Evolutionary conservation across 2,329 filamentous ascomycete species (phyloP), one percentile per base, ranked within the genome.

Genomic region (Cladosporium cucumerinum): DNA sequence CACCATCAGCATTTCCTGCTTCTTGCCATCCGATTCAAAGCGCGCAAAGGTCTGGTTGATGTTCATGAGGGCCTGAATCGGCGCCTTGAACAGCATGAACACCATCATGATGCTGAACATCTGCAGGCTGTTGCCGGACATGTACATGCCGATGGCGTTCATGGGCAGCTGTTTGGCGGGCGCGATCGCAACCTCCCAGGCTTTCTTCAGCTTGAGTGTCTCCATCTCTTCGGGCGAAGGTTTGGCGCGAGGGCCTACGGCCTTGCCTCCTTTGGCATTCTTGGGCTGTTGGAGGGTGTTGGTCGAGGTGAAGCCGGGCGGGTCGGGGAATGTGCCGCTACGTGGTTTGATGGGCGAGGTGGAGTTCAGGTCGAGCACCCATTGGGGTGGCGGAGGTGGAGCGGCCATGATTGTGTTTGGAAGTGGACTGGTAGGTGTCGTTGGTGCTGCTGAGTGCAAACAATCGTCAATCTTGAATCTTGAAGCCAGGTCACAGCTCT

Each of bases 51-150:
- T 91, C 74, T 89, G 86, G 75, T 95, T 93, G 57, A 94, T 94
- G 70, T 83, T 87, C 66, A 96, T 80, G 54, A 98, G 81, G 36
- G 93, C 95, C 78, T 92, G 87, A 66, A 99, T 85, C 11, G 95
- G 95, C 70, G 91, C 96, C 84, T 98, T 98, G 85, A 99, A 99
- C 54, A 96, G 89, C 90, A 97, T 98, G 74, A 94, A 93, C 21
- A 98, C 94, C 93, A 98, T 99, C 92, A 98, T 98, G 80, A 99
- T 98, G 79, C 91, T 96, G 83, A 99, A 99, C 70, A 99, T 98
- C 78, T 99, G 95, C 55, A 99, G 86, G 67, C 92, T 93, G 81
- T 98, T 99, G 74, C 95, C 95, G 34, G 94, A 96, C 95, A 99
- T 99, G 85, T 99, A 99, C 93, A 98, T 98, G 89, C 97, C 97